Percentiles rank a stretch among this genome's conserved stretches.
These are phyloP conservation scores for Coemansia sp. DNA, from an alignment of 192 early-diverging fungal species.

Conservation along the genomic window DNA sequence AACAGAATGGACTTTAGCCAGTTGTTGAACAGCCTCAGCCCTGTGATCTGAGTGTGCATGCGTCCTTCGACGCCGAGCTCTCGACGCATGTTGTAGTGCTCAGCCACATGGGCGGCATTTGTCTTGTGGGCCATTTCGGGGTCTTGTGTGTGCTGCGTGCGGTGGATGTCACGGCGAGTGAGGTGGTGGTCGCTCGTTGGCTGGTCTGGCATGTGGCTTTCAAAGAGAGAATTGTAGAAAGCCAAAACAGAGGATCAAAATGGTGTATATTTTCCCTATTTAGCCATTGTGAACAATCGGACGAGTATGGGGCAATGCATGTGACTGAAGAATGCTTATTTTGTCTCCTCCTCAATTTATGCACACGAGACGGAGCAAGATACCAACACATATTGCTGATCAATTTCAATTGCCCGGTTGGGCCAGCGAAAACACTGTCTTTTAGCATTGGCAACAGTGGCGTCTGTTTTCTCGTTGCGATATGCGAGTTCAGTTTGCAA, in stretches of 20 bases:
- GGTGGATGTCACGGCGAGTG: no score
- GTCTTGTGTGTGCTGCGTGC: no score
- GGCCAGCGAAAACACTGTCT: no score
- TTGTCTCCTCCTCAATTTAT: not conserved
- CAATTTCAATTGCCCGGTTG: not conserved
- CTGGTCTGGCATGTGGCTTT: no score
- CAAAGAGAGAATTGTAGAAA: not conserved
- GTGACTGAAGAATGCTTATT: no score
- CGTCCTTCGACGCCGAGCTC: constrained; percentile 74
- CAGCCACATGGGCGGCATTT: constrained; percentile 57
- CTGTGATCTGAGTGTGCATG: constrained; percentile 80
- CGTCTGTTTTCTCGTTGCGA: not conserved
- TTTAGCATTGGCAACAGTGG: no score
- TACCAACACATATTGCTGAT: not conserved
- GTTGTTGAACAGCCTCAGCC: constrained; percentile 92
- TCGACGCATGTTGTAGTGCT: constrained; percentile 83
- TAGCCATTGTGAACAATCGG: no score
- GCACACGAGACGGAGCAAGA: not conserved
- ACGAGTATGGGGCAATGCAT: no score
- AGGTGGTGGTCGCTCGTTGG: no score
- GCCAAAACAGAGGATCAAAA: no score
- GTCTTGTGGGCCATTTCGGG: no score
- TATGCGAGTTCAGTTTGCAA: not conserved
- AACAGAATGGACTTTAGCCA: constrained; percentile 95
- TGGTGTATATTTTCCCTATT: no score